phyloP scores from a whole-genome alignment of 2,329 filamentous ascomycete genomes.

The Celoporthe dispersa region DNA sequence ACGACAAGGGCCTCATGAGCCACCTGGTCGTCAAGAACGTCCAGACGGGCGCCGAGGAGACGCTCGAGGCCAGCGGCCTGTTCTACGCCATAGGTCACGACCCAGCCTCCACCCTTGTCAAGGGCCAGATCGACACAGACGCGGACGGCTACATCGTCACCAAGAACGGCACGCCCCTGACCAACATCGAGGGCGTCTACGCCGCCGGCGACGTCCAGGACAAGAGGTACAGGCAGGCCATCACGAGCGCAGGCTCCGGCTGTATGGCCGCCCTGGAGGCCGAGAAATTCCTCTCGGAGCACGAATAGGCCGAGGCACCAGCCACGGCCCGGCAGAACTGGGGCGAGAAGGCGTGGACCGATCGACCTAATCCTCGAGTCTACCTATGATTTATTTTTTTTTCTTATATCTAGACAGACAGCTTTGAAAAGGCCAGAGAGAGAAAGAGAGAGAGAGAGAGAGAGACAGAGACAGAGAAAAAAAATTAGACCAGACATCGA shows the following conservation, averaged over 20 bases:
- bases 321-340: conserved; percentile 32
- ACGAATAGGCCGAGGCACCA: conserved; percentile 43
- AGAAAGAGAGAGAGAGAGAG: background rate
- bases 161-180: conserved; percentile 84
- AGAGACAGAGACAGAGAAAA: background rate
- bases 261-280: conserved; percentile 96
- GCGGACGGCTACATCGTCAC: conserved; percentile 90
- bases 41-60: conserved; percentile 75
- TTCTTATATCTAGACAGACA: background rate
- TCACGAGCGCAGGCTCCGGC: conserved; percentile 93
- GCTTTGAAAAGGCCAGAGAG: background rate
- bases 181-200: conserved; percentile 89
- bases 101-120: conserved; percentile 87
- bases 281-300: conserved; percentile 87
- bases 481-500: conserved; percentile 14
- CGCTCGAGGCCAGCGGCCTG: conserved; percentile 86
- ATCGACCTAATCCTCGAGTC: background rate
- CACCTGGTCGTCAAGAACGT: conserved; percentile 83
- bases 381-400: background rate
- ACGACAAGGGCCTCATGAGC: conserved; percentile 85
- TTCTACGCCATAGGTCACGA: conserved; percentile 99
- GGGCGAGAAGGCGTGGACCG: conserved; percentile 31
- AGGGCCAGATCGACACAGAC: conserved; percentile 87
- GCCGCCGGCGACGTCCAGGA: conserved; percentile 98
- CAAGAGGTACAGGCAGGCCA: conserved; percentile 96